A percentile compares a stretch with the other conserved stretches of the same genome.
Conservation (phyloP, 345 rosid species). For the Syzygium aqueum region DNA sequence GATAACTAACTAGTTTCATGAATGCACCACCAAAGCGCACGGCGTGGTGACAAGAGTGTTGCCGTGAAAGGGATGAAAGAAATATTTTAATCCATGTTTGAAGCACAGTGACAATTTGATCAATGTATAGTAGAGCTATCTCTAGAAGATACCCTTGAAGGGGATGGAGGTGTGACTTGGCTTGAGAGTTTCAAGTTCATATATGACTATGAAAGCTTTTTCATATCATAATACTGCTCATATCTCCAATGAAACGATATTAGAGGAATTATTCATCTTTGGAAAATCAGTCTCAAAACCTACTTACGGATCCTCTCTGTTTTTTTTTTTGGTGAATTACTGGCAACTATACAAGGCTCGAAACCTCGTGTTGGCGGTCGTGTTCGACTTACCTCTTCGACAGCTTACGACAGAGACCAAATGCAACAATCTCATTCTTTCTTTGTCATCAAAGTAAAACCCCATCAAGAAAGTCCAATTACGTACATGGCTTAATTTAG, state of each 20-base stretch:
- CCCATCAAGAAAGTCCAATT: too few species aligned
- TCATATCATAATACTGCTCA: neutral
- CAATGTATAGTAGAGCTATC: neutral
- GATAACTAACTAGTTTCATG: neutral
- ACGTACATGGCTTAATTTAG: too few species aligned
- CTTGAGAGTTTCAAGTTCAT: neutral
- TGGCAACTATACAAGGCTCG: neutral
- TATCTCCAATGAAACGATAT: neutral
- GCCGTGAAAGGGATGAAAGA: neutral
- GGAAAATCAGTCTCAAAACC: neutral
- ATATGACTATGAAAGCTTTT: neutral
- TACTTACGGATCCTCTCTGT: neutral
- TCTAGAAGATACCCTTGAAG: neutral
- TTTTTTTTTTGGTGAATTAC: neutral
- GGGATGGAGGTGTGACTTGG: neutral
- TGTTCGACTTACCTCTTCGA: too few species aligned
- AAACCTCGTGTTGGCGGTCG: neutral
- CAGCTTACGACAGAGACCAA: too few species aligned
- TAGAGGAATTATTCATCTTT: neutral
- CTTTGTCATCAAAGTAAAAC: too few species aligned
- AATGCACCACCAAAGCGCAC: neutral
- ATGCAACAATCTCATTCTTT: too few species aligned
- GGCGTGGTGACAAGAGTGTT: neutral
- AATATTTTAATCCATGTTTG: neutral
- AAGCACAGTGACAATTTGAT: neutral